phyloP scores from a whole-genome alignment of 306 rosid genomes.

The Carpinus fangiana region DNA sequence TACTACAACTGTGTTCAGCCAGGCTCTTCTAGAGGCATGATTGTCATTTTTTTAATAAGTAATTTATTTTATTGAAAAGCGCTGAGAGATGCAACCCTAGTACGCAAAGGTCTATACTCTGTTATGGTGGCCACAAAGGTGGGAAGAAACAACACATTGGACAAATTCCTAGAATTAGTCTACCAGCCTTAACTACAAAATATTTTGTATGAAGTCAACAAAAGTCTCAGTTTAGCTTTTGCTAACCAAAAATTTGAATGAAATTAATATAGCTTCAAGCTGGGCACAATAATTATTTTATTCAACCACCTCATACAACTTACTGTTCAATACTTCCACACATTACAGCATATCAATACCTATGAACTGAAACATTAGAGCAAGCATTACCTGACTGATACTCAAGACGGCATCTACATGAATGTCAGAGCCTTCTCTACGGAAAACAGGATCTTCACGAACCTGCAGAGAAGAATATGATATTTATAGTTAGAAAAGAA shows the following conservation, averaged over 20 bases:
- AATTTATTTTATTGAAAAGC: too few relatives aligned
- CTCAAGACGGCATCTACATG: slow-evolving; percentile 82
- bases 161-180: background rate
- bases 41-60: too few relatives aligned
- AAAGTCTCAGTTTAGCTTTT: background rate
- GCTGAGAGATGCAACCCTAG: too few relatives aligned
- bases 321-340: background rate
- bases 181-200: background rate
- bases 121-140: background rate
- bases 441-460: slow-evolving; percentile 86
- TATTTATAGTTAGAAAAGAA: background rate
- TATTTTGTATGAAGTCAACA: background rate
- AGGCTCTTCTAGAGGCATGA: too few relatives aligned
- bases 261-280: background rate
- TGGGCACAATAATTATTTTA: too few relatives aligned
- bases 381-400: slow-evolving; percentile 68
- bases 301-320: background rate
- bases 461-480: slow-evolving; percentile 44
- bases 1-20: too few relatives aligned
- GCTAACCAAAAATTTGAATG: background rate
- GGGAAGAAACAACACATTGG: background rate
- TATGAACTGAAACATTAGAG: background rate
- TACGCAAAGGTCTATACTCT: too few relatives aligned
- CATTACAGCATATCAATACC: background rate
- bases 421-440: slow-evolving; percentile 84